Evolutionary conservation across 495 filamentous ascomycete genomes (phyloP).

Genomic region (Penicillium manginii): DNA sequence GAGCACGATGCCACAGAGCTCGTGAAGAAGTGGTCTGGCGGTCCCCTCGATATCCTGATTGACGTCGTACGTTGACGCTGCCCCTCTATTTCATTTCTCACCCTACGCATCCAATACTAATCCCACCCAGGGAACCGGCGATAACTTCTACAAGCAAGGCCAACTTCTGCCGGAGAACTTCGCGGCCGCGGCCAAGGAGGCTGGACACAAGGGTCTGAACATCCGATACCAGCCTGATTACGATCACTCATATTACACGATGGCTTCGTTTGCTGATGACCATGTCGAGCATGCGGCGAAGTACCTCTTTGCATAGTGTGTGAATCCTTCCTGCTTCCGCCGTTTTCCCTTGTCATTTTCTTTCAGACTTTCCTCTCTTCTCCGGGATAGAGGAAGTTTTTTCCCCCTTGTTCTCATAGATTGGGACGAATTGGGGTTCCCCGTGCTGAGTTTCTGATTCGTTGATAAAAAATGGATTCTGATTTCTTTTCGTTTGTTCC

Average conservation of each 20-base stretch:
- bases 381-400: too few relatives aligned
- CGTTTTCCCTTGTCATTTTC: neutral
- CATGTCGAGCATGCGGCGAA: constrained; percentile 91
- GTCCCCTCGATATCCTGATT: constrained; percentile 72
- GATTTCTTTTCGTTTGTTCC: too few relatives aligned
- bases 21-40: constrained; percentile 68
- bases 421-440: too few relatives aligned
- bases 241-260: constrained; percentile 96
- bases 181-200: constrained; percentile 72
- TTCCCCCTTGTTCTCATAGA: too few relatives aligned
- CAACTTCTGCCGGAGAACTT: constrained; percentile 96
- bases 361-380: too few relatives aligned
- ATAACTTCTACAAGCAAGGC: constrained; percentile 93
- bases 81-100: neutral
- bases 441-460: too few relatives aligned
- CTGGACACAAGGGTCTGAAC: constrained; percentile 65
- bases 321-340: constrained; percentile 22
- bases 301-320: constrained; percentile 66
- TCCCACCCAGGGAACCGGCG: constrained; percentile 69
- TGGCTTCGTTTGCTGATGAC: constrained; percentile 84
- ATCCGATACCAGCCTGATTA: constrained; percentile 89
- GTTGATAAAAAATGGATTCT: too few relatives aligned
- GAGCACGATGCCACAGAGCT: constrained; percentile 93
- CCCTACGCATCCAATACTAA: neutral
- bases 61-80: constrained; percentile 66